Evolutionary conservation across 768 basidiomycete species (phyloP), one percentile per base, ranked within the genome.

Genomic region (Lactarius sanguifluus): DNA sequence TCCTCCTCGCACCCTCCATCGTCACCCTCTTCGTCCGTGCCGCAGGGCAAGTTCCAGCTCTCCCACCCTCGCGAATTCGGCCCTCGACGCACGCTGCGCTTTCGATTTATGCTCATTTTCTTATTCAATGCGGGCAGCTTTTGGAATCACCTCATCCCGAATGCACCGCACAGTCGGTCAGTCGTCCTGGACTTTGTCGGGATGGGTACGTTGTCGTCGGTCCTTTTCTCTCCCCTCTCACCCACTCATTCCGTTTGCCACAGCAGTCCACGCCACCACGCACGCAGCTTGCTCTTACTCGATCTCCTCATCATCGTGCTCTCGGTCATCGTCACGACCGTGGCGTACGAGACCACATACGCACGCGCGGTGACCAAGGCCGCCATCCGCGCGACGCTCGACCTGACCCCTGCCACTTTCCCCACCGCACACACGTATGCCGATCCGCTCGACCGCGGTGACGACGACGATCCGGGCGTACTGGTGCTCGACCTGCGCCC

Each of bases 131-230:
- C 78, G 41, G 81, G 85, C 38, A 83, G 81, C 69, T 66, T 92
- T 43, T 90, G 86, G 84, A 78, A 77, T 41, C 91, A 93, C 71
- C 79, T 82, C 62, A 79, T 78, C 36, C 75, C 80, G 45, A 83
- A 83, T 5, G 77, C 83, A 61, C 74, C 80, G 34, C 82, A 87
- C 64, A 85, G 86, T n/a, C 81, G 86, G 70, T 79, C 83, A 12
- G 76, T 91, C 72, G 75, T 93, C 40, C 84, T 93, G 66, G 91
- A 92, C 74, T 92, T 92, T 72, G 83, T 92, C 65, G 91, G 91
- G 62, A 81, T 86, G 80, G 85, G 91, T 92, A 71, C 59, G 87
- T 23, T 12, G 47, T 23, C 47, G 10, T 50, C 54, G 45, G 45
- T 34, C 34, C 9, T 34, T 60, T 40, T n/a, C n/a, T n/a, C 15